These are phyloP conservation scores for Sclerospora graminicola DNA, from an alignment of 352 stramenopile genomes.

Conservation along the genomic window DNA sequence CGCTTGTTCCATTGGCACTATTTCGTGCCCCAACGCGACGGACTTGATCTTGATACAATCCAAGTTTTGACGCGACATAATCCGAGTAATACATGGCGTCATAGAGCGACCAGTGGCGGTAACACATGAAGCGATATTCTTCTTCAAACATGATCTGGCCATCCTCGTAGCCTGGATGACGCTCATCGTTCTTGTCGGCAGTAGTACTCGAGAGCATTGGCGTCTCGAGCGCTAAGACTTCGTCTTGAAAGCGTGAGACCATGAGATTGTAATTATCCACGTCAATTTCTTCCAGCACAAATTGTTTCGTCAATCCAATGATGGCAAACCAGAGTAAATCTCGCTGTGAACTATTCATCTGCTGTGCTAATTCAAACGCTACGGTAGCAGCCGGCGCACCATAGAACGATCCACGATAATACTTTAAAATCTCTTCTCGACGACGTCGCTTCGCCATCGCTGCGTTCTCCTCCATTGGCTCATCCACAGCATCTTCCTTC, in stretches of 20 bases:
- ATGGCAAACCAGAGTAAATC: constrained; percentile 97
- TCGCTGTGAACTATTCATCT: constrained; percentile 75
- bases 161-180: constrained; percentile 57
- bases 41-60: constrained; percentile 58
- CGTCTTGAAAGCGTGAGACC: constrained; percentile 84
- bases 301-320: constrained; percentile 94
- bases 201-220: constrained; percentile 20
- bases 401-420: constrained; percentile 91
- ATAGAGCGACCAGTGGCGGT: constrained; percentile 92
- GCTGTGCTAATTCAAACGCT: constrained; percentile 73
- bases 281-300: constrained; percentile 89
- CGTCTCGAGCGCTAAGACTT: constrained; percentile 74
- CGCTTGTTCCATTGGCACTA: constrained; percentile 27
- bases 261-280: constrained; percentile 88
- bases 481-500: constrained; percentile 2
- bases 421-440: constrained; percentile 77
- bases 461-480: constrained; percentile 14
- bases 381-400: constrained; percentile 62
- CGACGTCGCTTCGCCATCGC: constrained; percentile 46
- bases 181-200: constrained; percentile 23
- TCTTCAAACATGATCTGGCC: constrained; percentile 85
- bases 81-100: constrained; percentile 94
- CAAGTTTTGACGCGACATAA: constrained; percentile 89
- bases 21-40: constrained; percentile 50
- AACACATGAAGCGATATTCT: constrained; percentile 95